Conservation (phyloP, 2,329 filamentous ascomycete species). For the Botryotinia globosa region DNA sequence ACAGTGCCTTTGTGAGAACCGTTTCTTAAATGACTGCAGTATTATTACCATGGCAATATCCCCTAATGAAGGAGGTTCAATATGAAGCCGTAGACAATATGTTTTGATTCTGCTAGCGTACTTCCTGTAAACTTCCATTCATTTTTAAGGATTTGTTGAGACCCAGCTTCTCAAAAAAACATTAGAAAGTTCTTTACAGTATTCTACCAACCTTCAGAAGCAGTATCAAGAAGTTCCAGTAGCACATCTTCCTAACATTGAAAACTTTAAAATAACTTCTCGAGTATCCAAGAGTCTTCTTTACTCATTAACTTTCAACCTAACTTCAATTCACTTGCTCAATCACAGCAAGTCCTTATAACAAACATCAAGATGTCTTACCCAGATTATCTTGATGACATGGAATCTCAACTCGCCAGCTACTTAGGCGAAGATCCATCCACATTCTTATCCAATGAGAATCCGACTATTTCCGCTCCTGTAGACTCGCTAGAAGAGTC, state of each 20-base stretch:
- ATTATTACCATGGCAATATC: not conserved
- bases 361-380: not conserved
- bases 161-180: not conserved
- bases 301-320: not conserved
- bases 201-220: not conserved
- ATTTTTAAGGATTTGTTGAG: not conserved
- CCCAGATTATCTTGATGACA: not conserved
- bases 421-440: not conserved
- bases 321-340: rapidly evolving
- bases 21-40: not conserved
- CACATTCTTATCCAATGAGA: not conserved
- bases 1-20: not conserved
- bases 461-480: not conserved
- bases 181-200: not conserved
- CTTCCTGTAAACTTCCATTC: not conserved
- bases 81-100: not conserved
- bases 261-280: not conserved
- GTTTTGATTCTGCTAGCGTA: not conserved
- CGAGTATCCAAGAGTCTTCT: not conserved
- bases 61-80: too few relatives aligned
- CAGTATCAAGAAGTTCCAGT: too few relatives aligned
- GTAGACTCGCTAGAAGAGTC: not conserved
- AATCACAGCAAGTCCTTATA: not conserved
- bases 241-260: too few relatives aligned
- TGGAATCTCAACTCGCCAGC: not conserved